A percentile compares a stretch with the other conserved stretches of the same genome.
phyloP scores from a whole-genome alignment of 2,329 filamentous ascomycete species.

The Pseudopyricularia cyperi region DNA sequence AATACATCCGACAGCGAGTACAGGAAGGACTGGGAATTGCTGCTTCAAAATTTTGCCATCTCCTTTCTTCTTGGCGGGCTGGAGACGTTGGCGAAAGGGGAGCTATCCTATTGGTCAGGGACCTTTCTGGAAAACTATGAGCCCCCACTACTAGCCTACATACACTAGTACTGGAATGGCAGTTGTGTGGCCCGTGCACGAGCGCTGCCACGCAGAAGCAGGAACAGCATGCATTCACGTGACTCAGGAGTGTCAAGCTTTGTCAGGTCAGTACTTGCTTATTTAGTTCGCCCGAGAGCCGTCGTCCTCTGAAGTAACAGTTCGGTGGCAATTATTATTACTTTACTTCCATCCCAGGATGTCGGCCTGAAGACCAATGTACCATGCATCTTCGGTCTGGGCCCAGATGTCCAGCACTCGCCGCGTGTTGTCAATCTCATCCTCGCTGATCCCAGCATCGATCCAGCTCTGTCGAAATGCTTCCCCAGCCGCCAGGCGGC shows the following conservation, averaged over 20 bases:
- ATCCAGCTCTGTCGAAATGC: slow-evolving; percentile 19
- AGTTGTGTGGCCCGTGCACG: no score
- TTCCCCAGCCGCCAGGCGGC: slow-evolving; percentile 15
- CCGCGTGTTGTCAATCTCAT: slow-evolving; percentile 19
- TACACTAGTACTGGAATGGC: no score
- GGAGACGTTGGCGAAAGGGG: background rate
- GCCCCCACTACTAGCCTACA: background rate
- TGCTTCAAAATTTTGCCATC: slow-evolving; percentile 2
- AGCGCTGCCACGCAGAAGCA: no score
- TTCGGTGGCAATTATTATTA: no score
- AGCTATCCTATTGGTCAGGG: background rate
- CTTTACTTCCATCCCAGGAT: slow-evolving; percentile 24
- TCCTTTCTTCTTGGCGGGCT: background rate
- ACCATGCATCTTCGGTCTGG: slow-evolving; percentile 23
- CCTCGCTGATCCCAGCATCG: slow-evolving; percentile 18
- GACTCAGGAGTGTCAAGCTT: no score
- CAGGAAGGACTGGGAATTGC: background rate
- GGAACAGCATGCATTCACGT: no score
- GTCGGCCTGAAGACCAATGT: slow-evolving; percentile 20
- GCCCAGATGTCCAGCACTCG: slow-evolving; percentile 17
- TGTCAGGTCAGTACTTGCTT: no score
- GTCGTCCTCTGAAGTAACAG: no score
- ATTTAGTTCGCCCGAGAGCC: no score
- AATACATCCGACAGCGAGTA: background rate
- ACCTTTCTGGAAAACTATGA: background rate